A percentile compares a stretch with the other conserved stretches of the same genome.
These are phyloP conservation scores for Pichia deserticola DNA, from an alignment of 805 yeast species.

Conservation along the genomic window DNA sequence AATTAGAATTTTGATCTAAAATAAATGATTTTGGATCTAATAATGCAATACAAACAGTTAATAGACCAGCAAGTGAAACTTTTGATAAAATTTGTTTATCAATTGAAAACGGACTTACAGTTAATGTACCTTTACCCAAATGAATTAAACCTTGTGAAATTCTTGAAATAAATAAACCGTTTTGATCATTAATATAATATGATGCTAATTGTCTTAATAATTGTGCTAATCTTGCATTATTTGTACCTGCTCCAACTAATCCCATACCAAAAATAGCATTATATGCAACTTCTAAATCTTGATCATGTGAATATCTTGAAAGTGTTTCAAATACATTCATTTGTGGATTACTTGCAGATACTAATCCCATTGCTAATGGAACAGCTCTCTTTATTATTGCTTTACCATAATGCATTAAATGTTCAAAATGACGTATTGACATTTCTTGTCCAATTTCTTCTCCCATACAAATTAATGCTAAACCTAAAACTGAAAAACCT, in stretches of 20 bases:
- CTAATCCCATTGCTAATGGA: conserved; percentile 96
- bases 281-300: conserved; percentile 87
- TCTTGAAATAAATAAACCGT: conserved; percentile 86
- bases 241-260: conserved; percentile 96
- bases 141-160: conserved; percentile 93
- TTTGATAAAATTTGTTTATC: conserved; percentile 84
- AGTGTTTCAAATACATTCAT: conserved; percentile 95
- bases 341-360: conserved; percentile 89
- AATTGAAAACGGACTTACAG: conserved; percentile 80
- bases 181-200: conserved; percentile 85
- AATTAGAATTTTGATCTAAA: conserved; percentile 63
- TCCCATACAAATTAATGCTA: conserved; percentile 93
- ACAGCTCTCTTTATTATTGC: conserved; percentile 86
- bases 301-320: conserved; percentile 93
- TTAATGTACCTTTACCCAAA: conserved; percentile 91
- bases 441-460: conserved; percentile 97
- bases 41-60: conserved; percentile 77
- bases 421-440: conserved; percentile 95
- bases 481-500: conserved; percentile 89
- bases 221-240: conserved; percentile 96
- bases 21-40: conserved; percentile 81
- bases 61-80: conserved; percentile 81
- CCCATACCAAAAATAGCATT: conserved; percentile 98
- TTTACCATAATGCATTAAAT: conserved; percentile 95
- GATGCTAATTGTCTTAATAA: conserved; percentile 89